Conservation (phyloP, 2,329 filamentous ascomycete genomes). For the Akanthomyces lecanii region DNA sequence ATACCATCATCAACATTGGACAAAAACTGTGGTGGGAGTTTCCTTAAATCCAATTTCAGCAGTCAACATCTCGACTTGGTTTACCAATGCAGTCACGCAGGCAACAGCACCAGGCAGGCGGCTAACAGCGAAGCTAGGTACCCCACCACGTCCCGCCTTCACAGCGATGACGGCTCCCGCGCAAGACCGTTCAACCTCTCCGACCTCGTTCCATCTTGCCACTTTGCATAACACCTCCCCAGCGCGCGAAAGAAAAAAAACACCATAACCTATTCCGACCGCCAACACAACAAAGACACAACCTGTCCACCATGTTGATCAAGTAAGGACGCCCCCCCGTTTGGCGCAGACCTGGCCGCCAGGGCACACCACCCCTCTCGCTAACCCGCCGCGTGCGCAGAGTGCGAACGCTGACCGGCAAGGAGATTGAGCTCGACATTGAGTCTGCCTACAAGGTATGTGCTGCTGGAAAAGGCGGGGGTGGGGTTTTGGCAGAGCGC, state of each 20-base stretch:
- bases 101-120: neutral
- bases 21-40: no score
- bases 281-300: neutral
- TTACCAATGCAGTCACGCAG: neutral
- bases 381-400: constrained; percentile 41
- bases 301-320: constrained; percentile 40
- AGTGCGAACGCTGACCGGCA: constrained; percentile 95
- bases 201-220: neutral
- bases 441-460: constrained; percentile 86
- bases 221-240: neutral
- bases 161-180: constrained; percentile 10
- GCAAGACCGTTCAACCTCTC: neutral
- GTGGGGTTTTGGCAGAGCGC: neutral
- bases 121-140: neutral
- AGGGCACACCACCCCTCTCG: neutral
- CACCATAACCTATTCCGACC: neutral
- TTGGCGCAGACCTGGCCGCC: neutral
- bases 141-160: constrained; percentile 10
- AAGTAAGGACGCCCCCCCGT: constrained; percentile 36
- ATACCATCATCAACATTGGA: neutral
- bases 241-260: neutral
- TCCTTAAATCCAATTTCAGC: neutral
- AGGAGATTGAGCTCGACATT: constrained; percentile 98
- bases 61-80: neutral
- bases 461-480: neutral